Evolutionary conservation across 2,329 filamentous ascomycete species (phyloP).

Genomic region (Hysterium pulicare): DNA sequence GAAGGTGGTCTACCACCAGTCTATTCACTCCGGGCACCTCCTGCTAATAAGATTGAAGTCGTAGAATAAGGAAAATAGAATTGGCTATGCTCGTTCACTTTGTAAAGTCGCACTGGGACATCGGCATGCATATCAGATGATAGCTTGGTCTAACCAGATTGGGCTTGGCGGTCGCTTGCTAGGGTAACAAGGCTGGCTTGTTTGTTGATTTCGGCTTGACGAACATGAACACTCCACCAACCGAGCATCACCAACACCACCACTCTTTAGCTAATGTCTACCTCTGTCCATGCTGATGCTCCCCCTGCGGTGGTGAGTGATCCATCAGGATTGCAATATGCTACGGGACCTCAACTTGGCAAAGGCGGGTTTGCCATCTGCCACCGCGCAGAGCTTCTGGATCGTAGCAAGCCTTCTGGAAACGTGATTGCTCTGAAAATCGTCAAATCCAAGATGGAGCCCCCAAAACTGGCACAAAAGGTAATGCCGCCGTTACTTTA

Average conservation of each 20-base stretch:
- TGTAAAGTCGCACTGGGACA: too few species aligned
- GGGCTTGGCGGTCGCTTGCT: neutral
- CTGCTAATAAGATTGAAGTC: too few species aligned
- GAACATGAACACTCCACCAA: constrained; percentile 21
- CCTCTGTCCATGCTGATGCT: constrained; percentile 49
- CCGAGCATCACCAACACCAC: constrained; percentile 16
- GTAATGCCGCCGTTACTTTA: constrained; percentile 39
- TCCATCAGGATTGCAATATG: constrained; percentile 68
- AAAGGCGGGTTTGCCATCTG: constrained; percentile 83
- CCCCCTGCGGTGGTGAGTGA: constrained; percentile 60
- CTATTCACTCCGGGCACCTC: too few species aligned
- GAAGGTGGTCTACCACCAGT: neutral
- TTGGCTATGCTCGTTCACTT: too few species aligned
- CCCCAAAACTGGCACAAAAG: constrained; percentile 80
- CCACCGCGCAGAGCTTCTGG: constrained; percentile 66
- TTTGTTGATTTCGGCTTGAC: constrained; percentile 15
- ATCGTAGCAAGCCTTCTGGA: constrained; percentile 53
- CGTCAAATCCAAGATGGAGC: constrained; percentile 75
- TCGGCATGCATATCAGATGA: too few species aligned
- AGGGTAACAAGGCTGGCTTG: neutral
- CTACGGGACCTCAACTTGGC: constrained; percentile 69
- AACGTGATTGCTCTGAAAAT: constrained; percentile 76
- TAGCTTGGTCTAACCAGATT: too few species aligned
- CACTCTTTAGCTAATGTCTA: constrained; percentile 29
- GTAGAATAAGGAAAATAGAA: too few species aligned